A percentile compares a stretch with the other conserved stretches of the same genome.
phyloP scores from a whole-genome alignment of 2,329 filamentous ascomycete genomes.

The Clarireedia hainanense region DNA sequence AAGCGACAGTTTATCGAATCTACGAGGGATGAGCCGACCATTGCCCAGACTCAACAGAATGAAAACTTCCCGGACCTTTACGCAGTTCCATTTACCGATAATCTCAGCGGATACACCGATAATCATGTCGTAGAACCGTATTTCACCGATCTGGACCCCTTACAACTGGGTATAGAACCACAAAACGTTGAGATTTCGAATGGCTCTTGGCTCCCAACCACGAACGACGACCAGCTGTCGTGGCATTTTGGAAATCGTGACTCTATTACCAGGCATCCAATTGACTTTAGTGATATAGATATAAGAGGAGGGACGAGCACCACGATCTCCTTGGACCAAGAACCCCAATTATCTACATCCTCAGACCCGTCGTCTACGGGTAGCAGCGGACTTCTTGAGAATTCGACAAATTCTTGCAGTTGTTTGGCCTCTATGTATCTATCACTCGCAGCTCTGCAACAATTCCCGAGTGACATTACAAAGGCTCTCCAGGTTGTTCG shows the following conservation, averaged over 20 bases:
- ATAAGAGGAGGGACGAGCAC: constrained; percentile 3
- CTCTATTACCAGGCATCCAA: constrained; percentile 12
- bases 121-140: constrained; percentile 15
- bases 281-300: constrained; percentile 18
- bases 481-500: constrained; percentile 23
- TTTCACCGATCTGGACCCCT: neutral
- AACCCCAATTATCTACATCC: constrained; percentile 1
- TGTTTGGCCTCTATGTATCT: constrained; percentile 28
- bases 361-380: constrained; percentile 12
- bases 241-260: constrained; percentile 20
- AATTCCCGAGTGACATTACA: constrained; percentile 23
- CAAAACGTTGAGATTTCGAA: neutral
- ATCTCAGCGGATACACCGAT: constrained; percentile 10
- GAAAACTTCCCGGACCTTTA: constrained; percentile 9
- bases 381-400: constrained; percentile 10
- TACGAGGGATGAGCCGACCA: constrained; percentile 10
- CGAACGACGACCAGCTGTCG: constrained; percentile 6
- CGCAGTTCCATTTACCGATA: constrained; percentile 11
- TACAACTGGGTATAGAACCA: neutral
- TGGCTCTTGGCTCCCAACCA: neutral
- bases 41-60: constrained; percentile 1
- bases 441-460: constrained; percentile 23
- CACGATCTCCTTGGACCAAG: neutral
- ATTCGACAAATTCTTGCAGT: constrained; percentile 15
- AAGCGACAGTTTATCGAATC: constrained; percentile 40